phyloP scores from a whole-genome alignment of 768 basidiomycete species.

The Saitozyma sp. region DNA sequence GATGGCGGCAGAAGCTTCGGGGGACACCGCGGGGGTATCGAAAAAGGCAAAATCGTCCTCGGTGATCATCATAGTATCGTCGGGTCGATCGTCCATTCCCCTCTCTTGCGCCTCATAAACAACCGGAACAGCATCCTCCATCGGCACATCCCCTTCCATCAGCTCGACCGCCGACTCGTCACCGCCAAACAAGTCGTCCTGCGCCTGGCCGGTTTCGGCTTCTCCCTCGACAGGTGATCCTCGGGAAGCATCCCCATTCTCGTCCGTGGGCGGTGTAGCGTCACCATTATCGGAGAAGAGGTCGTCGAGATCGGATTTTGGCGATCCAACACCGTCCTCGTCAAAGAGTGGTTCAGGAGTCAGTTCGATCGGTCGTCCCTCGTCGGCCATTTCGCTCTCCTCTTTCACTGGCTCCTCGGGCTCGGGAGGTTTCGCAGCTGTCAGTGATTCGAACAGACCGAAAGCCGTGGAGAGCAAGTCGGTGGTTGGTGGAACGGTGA shows the following conservation, averaged over 20 bases:
- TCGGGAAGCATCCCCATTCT: background rate
- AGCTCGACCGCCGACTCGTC: background rate
- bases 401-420: conserved; percentile 1
- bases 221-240: background rate
- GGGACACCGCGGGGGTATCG: conserved; percentile 12
- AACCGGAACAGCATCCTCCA: background rate
- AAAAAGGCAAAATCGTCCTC: conserved; percentile 30
- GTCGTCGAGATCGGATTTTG: conserved; percentile 19
- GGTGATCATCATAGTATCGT: conserved; percentile 10
- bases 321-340: background rate
- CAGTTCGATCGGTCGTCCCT: background rate
- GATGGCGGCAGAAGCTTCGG: no score
- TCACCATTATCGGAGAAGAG: conserved; percentile 16
- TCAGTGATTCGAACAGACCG: conserved; percentile 5
- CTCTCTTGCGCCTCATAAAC: background rate
- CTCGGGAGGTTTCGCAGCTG: conserved; percentile 1
- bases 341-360: background rate
- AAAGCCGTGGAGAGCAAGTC: conserved; percentile 2
- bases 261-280: conserved; percentile 1
- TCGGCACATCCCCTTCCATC: conserved; percentile 1
- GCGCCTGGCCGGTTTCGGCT: background rate
- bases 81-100: background rate
- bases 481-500: background rate
- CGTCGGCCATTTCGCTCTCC: background rate
- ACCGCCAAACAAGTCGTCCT: conserved; percentile 3